phyloP scores from a whole-genome alignment of 1,139 yeast species.

The Saccharomycopsis phalli region DNA sequence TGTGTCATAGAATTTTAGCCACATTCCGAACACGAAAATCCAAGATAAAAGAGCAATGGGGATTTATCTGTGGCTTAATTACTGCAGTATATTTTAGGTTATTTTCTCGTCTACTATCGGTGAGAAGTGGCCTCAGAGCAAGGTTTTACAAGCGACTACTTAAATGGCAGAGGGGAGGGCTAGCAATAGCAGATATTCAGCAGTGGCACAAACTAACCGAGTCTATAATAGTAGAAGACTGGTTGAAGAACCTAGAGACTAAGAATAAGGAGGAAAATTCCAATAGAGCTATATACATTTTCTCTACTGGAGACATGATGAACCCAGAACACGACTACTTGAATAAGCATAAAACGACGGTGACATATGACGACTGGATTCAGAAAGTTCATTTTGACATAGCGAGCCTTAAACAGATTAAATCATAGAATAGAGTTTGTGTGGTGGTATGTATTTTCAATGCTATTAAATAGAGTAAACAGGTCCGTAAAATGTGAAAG shows the following conservation, averaged over 20 bases:
- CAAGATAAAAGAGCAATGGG: constrained; percentile 19
- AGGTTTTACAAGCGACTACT: constrained; percentile 10
- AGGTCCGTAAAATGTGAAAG: too few relatives aligned
- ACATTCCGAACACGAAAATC: constrained; percentile 1
- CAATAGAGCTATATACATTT: constrained; percentile 6
- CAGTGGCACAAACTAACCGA: constrained; percentile 14
- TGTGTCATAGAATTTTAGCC: constrained; percentile 9
- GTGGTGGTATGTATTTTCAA: too few relatives aligned
- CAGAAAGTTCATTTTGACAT: constrained; percentile 2
- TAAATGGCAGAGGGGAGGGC: constrained; percentile 19
- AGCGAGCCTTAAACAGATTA: too few relatives aligned
- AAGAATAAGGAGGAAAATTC: not conserved
- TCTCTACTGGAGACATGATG: constrained; percentile 16
- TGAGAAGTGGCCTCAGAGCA: constrained; percentile 5
- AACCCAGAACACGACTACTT: constrained; percentile 13
- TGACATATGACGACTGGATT: constrained; percentile 16
- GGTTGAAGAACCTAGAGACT: constrained; percentile 13
- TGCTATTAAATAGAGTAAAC: too few relatives aligned
- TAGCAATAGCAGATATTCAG: constrained; percentile 12
- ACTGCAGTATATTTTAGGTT: constrained; percentile 8
- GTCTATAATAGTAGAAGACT: constrained; percentile 15
- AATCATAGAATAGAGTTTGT: not conserved
- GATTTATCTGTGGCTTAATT: constrained; percentile 18
- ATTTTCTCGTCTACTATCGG: constrained; percentile 7
- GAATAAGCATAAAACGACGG: constrained; percentile 7